These are phyloP conservation scores for Sporothrix humicola DNA, from an alignment of 2,329 filamentous ascomycete genomes.

Conservation along the genomic window DNA sequence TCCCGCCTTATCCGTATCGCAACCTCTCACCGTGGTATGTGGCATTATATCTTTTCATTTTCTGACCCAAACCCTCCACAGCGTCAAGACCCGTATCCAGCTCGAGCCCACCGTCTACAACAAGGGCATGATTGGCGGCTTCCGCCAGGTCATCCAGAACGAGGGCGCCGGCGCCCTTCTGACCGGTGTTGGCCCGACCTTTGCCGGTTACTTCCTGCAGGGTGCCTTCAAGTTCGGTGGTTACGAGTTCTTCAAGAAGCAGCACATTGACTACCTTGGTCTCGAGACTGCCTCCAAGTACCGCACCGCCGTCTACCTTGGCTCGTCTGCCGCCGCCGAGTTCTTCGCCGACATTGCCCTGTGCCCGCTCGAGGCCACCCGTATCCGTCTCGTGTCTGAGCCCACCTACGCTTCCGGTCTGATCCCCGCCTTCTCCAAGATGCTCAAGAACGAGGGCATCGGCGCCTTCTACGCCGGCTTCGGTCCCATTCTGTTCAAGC, in stretches of 20 bases:
- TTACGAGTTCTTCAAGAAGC: conserved; percentile 89
- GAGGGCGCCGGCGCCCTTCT: conserved; percentile 79
- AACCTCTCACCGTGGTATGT: not conserved
- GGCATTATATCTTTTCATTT: not conserved
- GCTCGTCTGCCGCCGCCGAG: conserved; percentile 62
- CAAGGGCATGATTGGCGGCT: conserved; percentile 77
- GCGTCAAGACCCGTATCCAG: conserved; percentile 87
- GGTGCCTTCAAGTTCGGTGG: conserved; percentile 87
- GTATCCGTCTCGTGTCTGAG: conserved; percentile 82
- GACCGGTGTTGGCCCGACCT: conserved; percentile 78
- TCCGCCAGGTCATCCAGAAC: conserved; percentile 74
- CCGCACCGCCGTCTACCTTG: conserved; percentile 75
- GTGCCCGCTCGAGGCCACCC: conserved; percentile 83
- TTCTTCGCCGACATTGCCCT: conserved; percentile 74
- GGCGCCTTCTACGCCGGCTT: conserved; percentile 84
- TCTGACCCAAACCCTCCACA: conserved; percentile 45
- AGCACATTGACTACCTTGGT: conserved; percentile 74
- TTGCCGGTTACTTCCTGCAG: conserved; percentile 83
- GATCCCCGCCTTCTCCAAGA: conserved; percentile 74
- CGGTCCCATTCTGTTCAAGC: conserved; percentile 78
- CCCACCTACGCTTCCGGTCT: conserved; percentile 77
- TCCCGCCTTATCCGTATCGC: not conserved
- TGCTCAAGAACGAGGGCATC: conserved; percentile 73
- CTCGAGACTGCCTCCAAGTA: conserved; percentile 72
- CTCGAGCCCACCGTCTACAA: conserved; percentile 82